Evolutionary conservation across 371 early-diverging fungal species (phyloP).

Genomic region (Nosema muscidifuracis): DNA sequence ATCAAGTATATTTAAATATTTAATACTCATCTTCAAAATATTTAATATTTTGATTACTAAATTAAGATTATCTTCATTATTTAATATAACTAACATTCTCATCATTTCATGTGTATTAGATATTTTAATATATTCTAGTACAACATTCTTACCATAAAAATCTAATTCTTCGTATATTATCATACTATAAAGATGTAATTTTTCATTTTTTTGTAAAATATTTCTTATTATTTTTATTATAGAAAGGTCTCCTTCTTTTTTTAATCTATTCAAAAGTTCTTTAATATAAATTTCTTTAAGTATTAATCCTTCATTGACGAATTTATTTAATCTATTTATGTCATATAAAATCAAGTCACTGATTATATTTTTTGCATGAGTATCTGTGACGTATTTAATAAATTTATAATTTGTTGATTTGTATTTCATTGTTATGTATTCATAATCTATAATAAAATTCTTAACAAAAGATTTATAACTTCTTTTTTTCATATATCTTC

Average conservation of each 20-base stretch:
- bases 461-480: not conserved
- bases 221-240: not conserved
- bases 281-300: not conserved
- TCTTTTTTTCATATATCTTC: not conserved
- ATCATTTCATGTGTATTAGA: not conserved
- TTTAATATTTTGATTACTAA: not conserved
- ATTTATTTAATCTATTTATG: not conserved
- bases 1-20: conserved; percentile 6
- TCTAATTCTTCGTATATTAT: not conserved
- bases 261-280: not conserved
- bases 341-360: not conserved
- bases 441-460: not conserved
- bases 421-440: not conserved
- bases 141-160: not conserved
- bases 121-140: not conserved
- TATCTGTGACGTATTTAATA: not conserved
- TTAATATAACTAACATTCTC: not conserved
- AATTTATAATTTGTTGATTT: conserved; percentile 4
- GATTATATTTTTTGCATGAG: not conserved
- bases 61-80: not conserved
- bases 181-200: not conserved
- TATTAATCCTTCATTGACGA: not conserved
- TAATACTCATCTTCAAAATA: not conserved
- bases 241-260: not conserved
- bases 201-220: not conserved